Evolutionary conservation across 23 red algal genomes (phyloP), one percentile per base, ranked within the genome.

Genomic region (Agarophyton chilense): DNA sequence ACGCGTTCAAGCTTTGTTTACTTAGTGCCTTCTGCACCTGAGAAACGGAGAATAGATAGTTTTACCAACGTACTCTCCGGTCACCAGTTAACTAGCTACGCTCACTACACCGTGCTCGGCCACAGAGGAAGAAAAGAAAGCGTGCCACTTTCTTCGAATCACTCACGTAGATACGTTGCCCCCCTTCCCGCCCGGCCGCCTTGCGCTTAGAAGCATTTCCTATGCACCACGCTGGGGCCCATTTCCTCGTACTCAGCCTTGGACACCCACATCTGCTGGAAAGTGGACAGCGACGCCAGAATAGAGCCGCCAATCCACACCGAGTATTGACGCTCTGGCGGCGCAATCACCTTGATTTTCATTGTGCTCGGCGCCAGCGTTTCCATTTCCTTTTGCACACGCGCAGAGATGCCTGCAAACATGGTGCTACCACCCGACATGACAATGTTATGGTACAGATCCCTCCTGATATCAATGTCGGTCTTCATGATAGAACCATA

Each of bases 391-490:
- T 90, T 74, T 38, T 94, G 92, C 76, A 99, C 84, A 17, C 97
- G 86, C 32, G 71, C 73, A 24, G 93, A 83, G 76, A 99, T 99
- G 63, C 92, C 92, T 10, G 89, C 47, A 46, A 96, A 99, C 97
- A 99, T 99, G 25, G 97, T 99, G 17, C 74, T 88, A 14, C 97
- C 97, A 19, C 97, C 97, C 8, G 92, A 95, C 82, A 99, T 93
- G 31, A 99, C 97, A 17, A 93, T 84, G 84, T 95, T 99, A 39
- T 90, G 89, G 82, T 99, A 99, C 68, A 99, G 87, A 52, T 99
- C 97, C 93, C 92, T 99, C 21, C 97, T 82, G 72, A 99, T 99
- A 52, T 99, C 97, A 89, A 99, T 95, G 72, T 99, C 97, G 7
- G 90, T 92, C 77, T 94, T 99, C 93, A 94, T 99, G 82, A 99